These are phyloP conservation scores for Botrytis squamosa DNA, from an alignment of 2,329 filamentous ascomycete genomes.

Conservation along the genomic window DNA sequence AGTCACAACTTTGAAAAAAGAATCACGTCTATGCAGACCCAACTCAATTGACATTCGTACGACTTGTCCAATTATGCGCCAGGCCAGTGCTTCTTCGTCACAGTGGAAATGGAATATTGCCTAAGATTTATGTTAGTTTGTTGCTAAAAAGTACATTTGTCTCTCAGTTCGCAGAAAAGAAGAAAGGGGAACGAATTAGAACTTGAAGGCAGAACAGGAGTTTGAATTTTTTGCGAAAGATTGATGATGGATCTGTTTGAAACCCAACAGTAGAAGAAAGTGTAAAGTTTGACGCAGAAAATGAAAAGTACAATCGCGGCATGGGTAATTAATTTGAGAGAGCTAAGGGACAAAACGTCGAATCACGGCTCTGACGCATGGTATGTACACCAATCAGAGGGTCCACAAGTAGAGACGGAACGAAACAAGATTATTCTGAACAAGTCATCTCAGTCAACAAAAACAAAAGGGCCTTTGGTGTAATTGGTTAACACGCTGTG, in stretches of 20 bases:
- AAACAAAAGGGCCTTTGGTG: background rate
- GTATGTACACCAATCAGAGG: background rate
- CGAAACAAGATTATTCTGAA: background rate
- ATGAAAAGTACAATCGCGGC: background rate
- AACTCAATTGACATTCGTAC: conserved; percentile 76
- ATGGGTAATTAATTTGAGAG: background rate
- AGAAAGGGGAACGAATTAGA: background rate
- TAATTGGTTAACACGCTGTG: conserved; percentile 3
- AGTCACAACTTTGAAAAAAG: conserved; percentile 63
- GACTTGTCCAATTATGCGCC: conserved; percentile 82
- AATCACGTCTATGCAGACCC: conserved; percentile 78
- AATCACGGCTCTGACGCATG: background rate
- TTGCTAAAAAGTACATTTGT: conserved; percentile 33
- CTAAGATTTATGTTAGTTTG: conserved; percentile 47
- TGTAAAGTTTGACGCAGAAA: background rate
- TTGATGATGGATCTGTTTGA: background rate
- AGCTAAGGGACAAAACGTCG: background rate
- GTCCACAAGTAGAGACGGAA: background rate
- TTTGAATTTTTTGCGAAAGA: background rate
- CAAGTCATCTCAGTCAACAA: background rate
- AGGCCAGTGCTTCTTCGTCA: conserved; percentile 82
- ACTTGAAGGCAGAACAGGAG: background rate
- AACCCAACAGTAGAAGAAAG: background rate
- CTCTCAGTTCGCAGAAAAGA: background rate
- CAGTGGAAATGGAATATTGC: conserved; percentile 79